These are phyloP conservation scores for Microbotryum intermedium DNA, from an alignment of 1,284 basidiomycete genomes.

Conservation along the genomic window DNA sequence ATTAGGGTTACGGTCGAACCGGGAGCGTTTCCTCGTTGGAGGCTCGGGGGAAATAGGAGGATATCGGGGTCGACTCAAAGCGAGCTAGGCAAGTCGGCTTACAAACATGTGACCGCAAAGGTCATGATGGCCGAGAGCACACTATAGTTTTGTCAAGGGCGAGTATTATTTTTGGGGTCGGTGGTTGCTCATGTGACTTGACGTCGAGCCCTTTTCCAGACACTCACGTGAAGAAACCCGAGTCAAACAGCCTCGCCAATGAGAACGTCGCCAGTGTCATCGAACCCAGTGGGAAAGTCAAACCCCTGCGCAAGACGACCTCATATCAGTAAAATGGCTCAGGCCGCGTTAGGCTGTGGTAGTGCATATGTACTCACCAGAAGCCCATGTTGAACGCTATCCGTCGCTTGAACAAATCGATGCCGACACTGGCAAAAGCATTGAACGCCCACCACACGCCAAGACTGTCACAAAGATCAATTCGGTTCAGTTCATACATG, in stretches of 20 bases:
- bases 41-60: background rate
- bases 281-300: constrained; percentile 31
- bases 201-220: background rate
- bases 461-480: background rate
- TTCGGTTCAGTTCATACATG: background rate
- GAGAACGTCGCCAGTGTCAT: constrained; percentile 33
- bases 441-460: constrained; percentile 33
- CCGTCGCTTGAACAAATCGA: constrained; percentile 14
- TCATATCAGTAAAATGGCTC: constrained; percentile 4
- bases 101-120: constrained; percentile 7
- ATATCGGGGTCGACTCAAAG: background rate
- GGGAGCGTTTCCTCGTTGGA: no score
- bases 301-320: constrained; percentile 4
- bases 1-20: no score
- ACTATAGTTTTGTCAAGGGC: constrained; percentile 6
- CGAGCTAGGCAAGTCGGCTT: no score
- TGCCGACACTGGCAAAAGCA: constrained; percentile 23
- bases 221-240: constrained; percentile 32
- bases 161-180: constrained; percentile 11
- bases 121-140: constrained; percentile 27
- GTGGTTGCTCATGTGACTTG: background rate
- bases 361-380: constrained; percentile 1
- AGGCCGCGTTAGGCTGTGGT: background rate
- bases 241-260: constrained; percentile 29
- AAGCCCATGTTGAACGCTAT: constrained; percentile 30